phyloP scores from a whole-genome alignment of 2,329 filamentous ascomycete genomes.

The Diaporthe velutina region DNA sequence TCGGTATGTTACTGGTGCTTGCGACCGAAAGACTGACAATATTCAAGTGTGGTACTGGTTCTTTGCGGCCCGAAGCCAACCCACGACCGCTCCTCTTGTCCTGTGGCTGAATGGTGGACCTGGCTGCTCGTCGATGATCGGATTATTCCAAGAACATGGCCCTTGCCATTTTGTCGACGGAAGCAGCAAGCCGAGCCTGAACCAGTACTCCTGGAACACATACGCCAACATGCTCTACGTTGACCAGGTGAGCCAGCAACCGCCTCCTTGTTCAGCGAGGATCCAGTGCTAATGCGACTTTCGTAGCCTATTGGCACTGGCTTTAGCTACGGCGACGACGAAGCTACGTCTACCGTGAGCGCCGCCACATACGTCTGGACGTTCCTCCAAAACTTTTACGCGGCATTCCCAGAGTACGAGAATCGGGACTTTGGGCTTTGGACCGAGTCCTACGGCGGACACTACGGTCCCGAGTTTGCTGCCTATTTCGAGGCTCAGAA shows the following conservation, averaged over 20 bases:
- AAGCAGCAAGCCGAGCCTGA: conserved; percentile 53
- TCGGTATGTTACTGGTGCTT: too few species aligned
- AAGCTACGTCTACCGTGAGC: conserved; percentile 56
- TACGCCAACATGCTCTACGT: conserved; percentile 58
- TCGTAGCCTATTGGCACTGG: conserved; percentile 46
- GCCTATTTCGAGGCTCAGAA: conserved; percentile 70
- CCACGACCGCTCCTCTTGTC: conserved; percentile 49
- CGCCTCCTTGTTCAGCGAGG: fast-evolving
- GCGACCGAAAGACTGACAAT: not conserved
- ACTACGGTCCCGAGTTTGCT: conserved; percentile 69
- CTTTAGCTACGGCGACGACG: conserved; percentile 53
- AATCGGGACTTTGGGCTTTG: conserved; percentile 69
- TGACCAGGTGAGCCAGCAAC: conserved; percentile 44
- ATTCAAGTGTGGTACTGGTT: conserved; percentile 44
- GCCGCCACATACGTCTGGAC: conserved; percentile 67
- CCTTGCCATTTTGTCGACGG: conserved; percentile 58
- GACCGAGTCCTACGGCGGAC: conserved; percentile 69
- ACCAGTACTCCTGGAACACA: conserved; percentile 58
- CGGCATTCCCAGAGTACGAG: conserved; percentile 73
- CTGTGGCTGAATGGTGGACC: conserved; percentile 57
- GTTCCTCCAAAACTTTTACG: conserved; percentile 71
- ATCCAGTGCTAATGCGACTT: not conserved
- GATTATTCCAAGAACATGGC: conserved; percentile 58
- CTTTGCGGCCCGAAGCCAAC: conserved; percentile 51
- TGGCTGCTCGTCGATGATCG: conserved; percentile 54